phyloP scores from a whole-genome alignment of 768 basidiomycete genomes.

The Suillus plorans region DNA sequence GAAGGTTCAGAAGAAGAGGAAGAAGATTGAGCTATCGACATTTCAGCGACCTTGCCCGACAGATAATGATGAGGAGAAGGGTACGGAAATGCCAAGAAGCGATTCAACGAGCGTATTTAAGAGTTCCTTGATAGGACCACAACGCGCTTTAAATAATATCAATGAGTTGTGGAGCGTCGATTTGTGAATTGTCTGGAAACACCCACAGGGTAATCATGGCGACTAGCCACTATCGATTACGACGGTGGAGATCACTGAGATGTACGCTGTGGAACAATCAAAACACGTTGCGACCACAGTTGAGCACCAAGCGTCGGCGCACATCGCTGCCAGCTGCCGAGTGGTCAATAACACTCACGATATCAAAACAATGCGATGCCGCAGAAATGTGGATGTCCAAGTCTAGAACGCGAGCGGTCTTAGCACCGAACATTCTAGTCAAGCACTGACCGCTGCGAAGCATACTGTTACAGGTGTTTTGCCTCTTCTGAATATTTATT shows the following conservation, averaged over 20 bases:
- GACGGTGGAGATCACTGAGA: not conserved
- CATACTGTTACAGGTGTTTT: not conserved
- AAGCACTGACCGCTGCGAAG: not conserved
- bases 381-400: not conserved
- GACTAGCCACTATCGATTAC: not conserved
- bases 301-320: not conserved
- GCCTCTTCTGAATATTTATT: not conserved
- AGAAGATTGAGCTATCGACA: too few species aligned
- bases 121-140: not conserved
- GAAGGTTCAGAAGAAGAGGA: too few species aligned
- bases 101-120: not conserved
- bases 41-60: too few species aligned
- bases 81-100: not conserved
- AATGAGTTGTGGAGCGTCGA: constrained; percentile 10
- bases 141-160: not conserved
- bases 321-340: not conserved
- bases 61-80: too few species aligned
- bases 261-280: not conserved
- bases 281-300: too few species aligned
- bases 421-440: not conserved
- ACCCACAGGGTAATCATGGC: not conserved
- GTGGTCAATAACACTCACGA: not conserved
- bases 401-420: not conserved
- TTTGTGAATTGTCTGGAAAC: not conserved
- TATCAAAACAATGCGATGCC: not conserved